A percentile compares a stretch with the other conserved stretches of the same genome.
Evolutionary conservation across 768 basidiomycete species (phyloP).

Genomic region (Macrolepiota fuliginosa): DNA sequence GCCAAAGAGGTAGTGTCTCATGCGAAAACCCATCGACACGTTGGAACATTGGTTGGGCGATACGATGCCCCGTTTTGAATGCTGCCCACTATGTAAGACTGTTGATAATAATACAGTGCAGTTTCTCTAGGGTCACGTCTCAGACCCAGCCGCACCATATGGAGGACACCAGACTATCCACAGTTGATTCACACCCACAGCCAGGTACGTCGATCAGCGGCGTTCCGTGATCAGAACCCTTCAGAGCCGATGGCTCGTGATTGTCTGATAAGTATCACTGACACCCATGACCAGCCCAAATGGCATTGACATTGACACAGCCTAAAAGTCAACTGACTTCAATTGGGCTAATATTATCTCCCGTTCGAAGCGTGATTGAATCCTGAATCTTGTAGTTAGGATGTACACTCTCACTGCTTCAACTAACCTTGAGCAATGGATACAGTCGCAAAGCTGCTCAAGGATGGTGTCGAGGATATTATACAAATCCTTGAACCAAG

Average conservation of each 20-base stretch:
- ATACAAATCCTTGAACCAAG: conserved; percentile 5
- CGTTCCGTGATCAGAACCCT: too few species aligned
- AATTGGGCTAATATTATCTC: not conserved
- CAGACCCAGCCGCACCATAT: not conserved
- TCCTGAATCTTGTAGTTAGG: not conserved
- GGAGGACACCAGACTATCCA: too few species aligned
- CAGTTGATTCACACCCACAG: too few species aligned
- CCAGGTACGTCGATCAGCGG: too few species aligned
- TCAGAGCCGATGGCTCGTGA: not conserved
- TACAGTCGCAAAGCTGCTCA: not conserved
- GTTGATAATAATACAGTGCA: not conserved
- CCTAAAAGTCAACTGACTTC: too few species aligned
- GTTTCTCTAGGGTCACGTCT: not conserved
- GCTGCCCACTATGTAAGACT: not conserved
- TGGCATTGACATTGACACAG: not conserved
- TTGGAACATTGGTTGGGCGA: conserved; percentile 47
- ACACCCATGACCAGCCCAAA: not conserved
- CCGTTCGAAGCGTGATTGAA: not conserved
- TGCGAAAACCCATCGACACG: conserved; percentile 45
- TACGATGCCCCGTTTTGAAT: conserved; percentile 29
- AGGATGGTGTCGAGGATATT: not conserved
- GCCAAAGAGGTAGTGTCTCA: conserved; percentile 62
- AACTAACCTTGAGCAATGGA: not conserved
- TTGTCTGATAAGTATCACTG: not conserved
- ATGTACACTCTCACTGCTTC: not conserved